Percentiles rank a stretch among this genome's conserved stretches.
Conservation (phyloP, 306 rosid species). For the Lotus japonicus region DNA sequence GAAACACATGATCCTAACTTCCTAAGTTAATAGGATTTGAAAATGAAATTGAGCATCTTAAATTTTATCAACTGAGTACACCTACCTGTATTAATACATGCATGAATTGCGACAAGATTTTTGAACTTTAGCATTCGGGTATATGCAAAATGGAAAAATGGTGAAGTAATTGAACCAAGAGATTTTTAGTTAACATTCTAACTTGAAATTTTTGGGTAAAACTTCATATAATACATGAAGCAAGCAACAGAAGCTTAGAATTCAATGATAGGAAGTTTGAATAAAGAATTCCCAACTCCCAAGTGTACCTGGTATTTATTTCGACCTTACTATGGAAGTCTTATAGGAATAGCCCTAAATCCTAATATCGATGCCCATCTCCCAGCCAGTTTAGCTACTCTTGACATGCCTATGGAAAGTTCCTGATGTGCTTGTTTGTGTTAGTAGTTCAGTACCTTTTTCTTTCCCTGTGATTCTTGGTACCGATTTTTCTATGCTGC, state of each 20-base stretch:
- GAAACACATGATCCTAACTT: not conserved
- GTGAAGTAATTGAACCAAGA: not conserved
- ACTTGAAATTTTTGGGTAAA: not conserved
- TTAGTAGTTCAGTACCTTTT: not conserved
- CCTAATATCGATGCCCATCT: not conserved
- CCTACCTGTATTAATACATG: not conserved
- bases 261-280: not conserved
- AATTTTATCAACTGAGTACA: not conserved
- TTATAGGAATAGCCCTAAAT: not conserved
- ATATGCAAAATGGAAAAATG: not conserved
- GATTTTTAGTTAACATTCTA: not conserved
- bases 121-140: not conserved
- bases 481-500: not conserved
- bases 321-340: not conserved
- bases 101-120: not conserved
- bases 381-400: not conserved
- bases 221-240: not conserved
- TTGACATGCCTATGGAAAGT: not conserved
- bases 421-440: slow-evolving; percentile 7
- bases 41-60: not conserved
- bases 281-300: not conserved
- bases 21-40: not conserved
- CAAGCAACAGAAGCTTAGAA: not conserved
- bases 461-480: not conserved
- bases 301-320: not conserved